Evolutionary conservation across 768 basidiomycete species (phyloP), one percentile per base, ranked within the genome.

Genomic region (Exsudoporus frostii): DNA sequence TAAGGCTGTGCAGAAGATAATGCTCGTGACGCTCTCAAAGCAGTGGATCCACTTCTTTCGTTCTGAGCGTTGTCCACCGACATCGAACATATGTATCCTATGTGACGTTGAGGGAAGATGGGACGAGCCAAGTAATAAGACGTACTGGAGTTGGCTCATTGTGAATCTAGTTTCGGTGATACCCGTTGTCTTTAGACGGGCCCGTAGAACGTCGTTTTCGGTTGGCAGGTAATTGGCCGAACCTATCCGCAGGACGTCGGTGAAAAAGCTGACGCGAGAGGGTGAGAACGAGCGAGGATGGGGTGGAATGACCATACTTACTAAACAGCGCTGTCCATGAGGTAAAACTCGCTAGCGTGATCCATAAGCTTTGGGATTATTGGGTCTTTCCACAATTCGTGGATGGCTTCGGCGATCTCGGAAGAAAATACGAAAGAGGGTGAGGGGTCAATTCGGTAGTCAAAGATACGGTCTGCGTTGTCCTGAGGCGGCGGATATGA

Each of bases 301-400:
- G 15, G 19, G 47, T 7, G 4, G 29, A 13, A 42, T 32, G 32
- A 38, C 22, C 9, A 24, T 11, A 80, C 88, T 65, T 61, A 92
- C 90, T 96, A 96, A 40, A 78, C 77, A 0, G 95, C 95, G n/a
- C 84, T 90, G 66, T 97, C 95, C 92, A 95, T 96, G 14, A 97
- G 75, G 65, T 96, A 95, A 63, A 96, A 96, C 50, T 93, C 86
- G 65, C 76, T 82, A 20, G 75, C 73, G 57, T 85, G 83, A 30
- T 80, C 79, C 76, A 81, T 77, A 10, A 81, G 65, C 10, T 69
- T 68, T 4, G 64, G 51, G 1, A 84, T 81, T 48, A 86, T 78
- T 11, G 84, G 81, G 64, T 90, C 88, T 50, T 82, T 79, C 84
- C 85, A 86, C 1, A 90, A 70, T 40, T 87, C 74, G 54, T 80